These are phyloP conservation scores for Ophidiomyces ophidiicola DNA, from an alignment of 2,329 filamentous ascomycete species.

Conservation along the genomic window DNA sequence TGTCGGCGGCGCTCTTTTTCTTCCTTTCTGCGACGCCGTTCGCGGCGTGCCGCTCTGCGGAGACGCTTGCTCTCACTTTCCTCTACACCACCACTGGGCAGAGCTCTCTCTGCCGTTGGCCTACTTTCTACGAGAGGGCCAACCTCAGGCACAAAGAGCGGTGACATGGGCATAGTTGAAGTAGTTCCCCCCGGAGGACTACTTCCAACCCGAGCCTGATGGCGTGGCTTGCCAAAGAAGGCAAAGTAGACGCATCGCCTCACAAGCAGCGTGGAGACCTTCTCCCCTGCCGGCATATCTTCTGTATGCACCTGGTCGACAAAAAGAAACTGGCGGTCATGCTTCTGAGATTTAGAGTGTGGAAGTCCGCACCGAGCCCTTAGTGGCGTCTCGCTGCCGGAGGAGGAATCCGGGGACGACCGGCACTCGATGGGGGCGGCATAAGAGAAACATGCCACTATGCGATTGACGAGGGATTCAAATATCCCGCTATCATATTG, in stretches of 20 bases:
- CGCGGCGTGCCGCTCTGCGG: too few relatives aligned
- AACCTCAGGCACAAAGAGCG: too few relatives aligned
- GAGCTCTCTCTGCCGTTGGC: too few relatives aligned
- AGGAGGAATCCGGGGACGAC: slow-evolving; percentile 9
- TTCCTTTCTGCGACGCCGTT: too few relatives aligned
- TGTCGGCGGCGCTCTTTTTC: too few relatives aligned
- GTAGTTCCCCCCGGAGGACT: too few relatives aligned
- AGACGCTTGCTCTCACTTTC: too few relatives aligned
- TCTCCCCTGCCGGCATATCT: slow-evolving; percentile 13
- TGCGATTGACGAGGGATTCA: slow-evolving; percentile 15
- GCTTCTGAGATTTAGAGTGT: slow-evolving; percentile 12
- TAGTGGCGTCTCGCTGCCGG: slow-evolving; percentile 12
- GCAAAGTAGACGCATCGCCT: slow-evolving; percentile 19
- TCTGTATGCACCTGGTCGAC: slow-evolving; percentile 15
- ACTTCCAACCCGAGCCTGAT: too few relatives aligned
- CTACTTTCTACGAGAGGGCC: too few relatives aligned
- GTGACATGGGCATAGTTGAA: too few relatives aligned
- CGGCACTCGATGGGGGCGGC: slow-evolving; percentile 14
- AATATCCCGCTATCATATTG: slow-evolving; percentile 16
- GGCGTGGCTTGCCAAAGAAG: too few relatives aligned
- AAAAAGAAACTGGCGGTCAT: slow-evolving; percentile 17
- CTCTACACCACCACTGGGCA: too few relatives aligned
- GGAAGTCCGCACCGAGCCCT: slow-evolving; percentile 15
- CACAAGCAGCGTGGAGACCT: slow-evolving; percentile 18
- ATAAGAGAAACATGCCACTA: slow-evolving; percentile 16